A percentile compares a stretch with the other conserved stretches of the same genome.
Evolutionary conservation across 768 basidiomycete species (phyloP).

Genomic region (Calvatia gigantea): DNA sequence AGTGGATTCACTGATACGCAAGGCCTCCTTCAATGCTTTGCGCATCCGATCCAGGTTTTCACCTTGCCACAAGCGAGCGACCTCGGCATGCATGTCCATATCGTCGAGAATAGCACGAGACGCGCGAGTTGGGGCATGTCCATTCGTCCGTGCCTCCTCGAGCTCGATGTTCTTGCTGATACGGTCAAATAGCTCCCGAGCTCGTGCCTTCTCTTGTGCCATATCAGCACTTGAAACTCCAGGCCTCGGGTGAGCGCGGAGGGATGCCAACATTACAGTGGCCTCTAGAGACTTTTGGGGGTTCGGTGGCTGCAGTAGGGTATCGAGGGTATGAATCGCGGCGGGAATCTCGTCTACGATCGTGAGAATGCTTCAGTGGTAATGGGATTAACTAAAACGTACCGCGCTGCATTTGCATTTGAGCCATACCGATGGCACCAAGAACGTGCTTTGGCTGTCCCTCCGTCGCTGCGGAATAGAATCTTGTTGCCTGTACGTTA

Average conservation of each 20-base stretch:
- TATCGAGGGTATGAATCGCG: constrained; percentile 84
- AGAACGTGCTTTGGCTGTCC: constrained; percentile 72
- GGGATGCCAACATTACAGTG: constrained; percentile 82
- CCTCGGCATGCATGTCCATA: constrained; percentile 85
- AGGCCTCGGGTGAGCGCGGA: constrained; percentile 80
- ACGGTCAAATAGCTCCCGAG: constrained; percentile 80
- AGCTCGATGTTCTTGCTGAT: constrained; percentile 62
- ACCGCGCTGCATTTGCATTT: constrained; percentile 86
- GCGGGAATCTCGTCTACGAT: constrained; percentile 72
- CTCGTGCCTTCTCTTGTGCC: constrained; percentile 63
- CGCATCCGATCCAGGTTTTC: constrained; percentile 73
- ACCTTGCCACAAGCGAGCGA: constrained; percentile 85
- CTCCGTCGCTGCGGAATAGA: constrained; percentile 65
- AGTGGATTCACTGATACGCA: constrained; percentile 53
- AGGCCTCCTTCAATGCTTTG: constrained; percentile 71
- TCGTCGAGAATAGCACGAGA: constrained; percentile 68
- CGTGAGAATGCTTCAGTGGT: background rate
- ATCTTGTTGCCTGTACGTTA: constrained; percentile 59
- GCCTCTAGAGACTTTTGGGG: constrained; percentile 75
- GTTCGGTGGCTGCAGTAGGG: constrained; percentile 64
- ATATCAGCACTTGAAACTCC: constrained; percentile 75
- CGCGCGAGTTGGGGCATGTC: constrained; percentile 32
- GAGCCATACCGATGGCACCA: constrained; percentile 82
- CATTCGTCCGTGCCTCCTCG: constrained; percentile 51
- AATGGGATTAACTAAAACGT: constrained; percentile 6